A percentile compares a stretch with the other conserved stretches of the same genome.
phyloP scores from a whole-genome alignment of 2,329 filamentous ascomycete species.

The Ophiosphaerella narmari region DNA sequence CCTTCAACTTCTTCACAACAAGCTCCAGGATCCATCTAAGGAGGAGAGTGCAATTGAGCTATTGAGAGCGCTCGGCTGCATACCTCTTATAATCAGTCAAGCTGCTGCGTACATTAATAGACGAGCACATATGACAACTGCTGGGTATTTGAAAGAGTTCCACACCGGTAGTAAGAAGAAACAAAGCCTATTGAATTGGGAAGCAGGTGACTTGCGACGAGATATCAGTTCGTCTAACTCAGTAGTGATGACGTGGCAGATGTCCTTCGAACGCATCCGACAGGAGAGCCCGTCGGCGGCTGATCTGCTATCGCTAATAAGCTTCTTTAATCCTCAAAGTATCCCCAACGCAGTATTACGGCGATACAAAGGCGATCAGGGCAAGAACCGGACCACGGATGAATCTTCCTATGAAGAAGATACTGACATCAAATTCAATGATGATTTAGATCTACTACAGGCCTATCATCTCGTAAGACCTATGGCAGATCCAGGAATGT shows the following conservation, averaged over 20 bases:
- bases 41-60: constrained; percentile 9
- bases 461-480: constrained; percentile 18
- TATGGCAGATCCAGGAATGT: constrained; percentile 2
- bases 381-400: background rate
- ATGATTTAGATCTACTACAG: constrained; percentile 17
- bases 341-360: constrained; percentile 38
- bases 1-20: constrained; percentile 24
- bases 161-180: constrained; percentile 34
- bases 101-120: constrained; percentile 40
- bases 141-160: constrained; percentile 49
- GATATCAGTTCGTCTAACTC: constrained; percentile 43
- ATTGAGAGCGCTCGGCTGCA: constrained; percentile 8
- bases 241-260: constrained; percentile 45
- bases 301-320: constrained; percentile 54
- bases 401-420: background rate
- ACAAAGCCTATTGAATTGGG: constrained; percentile 21
- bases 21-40: constrained; percentile 9
- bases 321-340: constrained; percentile 52
- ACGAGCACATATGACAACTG: constrained; percentile 12
- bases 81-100: constrained; percentile 42
- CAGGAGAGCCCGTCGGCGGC: constrained; percentile 39
- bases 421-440: constrained; percentile 8
- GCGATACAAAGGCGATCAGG: constrained; percentile 13
- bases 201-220: constrained; percentile 39
- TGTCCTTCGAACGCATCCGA: constrained; percentile 42